phyloP scores from a whole-genome alignment of 495 filamentous ascomycete species.

The Clohesyomyces aquaticus region DNA sequence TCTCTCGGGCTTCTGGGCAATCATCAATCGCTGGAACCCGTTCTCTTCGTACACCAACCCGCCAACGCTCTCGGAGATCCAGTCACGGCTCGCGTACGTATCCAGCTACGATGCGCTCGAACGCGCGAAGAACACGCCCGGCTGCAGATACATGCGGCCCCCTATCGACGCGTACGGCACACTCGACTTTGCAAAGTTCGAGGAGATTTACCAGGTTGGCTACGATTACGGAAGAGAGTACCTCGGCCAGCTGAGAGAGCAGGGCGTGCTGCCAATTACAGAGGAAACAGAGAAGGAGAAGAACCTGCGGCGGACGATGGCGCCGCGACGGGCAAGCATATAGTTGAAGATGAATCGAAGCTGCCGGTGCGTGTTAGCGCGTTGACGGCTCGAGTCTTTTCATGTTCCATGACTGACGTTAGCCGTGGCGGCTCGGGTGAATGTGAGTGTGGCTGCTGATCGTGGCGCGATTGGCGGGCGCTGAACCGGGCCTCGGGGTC shows the following conservation, averaged over 20 bases:
- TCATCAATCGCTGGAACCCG: conserved; percentile 94
- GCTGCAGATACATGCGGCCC: conserved; percentile 93
- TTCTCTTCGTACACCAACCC: conserved; percentile 86
- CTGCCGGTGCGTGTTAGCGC: not conserved
- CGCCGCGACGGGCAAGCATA: conserved; percentile 89
- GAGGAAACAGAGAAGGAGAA: conserved; percentile 86
- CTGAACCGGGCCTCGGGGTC: too few species aligned
- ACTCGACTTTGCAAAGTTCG: conserved; percentile 94
- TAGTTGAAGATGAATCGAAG: conserved; percentile 43
- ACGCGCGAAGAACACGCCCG: conserved; percentile 81
- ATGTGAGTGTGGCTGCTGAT: not conserved
- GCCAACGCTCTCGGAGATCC: conserved; percentile 93
- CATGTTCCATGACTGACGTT: too few species aligned
- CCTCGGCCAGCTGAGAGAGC: conserved; percentile 69
- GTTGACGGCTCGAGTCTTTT: too few species aligned
- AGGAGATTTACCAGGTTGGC: conserved; percentile 90
- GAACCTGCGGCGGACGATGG: conserved; percentile 88
- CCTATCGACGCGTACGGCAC: conserved; percentile 93
- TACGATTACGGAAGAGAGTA: conserved; percentile 83
- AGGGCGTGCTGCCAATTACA: conserved; percentile 70
- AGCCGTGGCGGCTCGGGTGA: not conserved
- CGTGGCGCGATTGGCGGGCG: not conserved
- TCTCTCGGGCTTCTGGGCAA: conserved; percentile 92
- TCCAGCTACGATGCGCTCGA: conserved; percentile 91
- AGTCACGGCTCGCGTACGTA: conserved; percentile 92